Conservation (phyloP, 768 basidiomycete species). For the Suillus clintonianus region DNA sequence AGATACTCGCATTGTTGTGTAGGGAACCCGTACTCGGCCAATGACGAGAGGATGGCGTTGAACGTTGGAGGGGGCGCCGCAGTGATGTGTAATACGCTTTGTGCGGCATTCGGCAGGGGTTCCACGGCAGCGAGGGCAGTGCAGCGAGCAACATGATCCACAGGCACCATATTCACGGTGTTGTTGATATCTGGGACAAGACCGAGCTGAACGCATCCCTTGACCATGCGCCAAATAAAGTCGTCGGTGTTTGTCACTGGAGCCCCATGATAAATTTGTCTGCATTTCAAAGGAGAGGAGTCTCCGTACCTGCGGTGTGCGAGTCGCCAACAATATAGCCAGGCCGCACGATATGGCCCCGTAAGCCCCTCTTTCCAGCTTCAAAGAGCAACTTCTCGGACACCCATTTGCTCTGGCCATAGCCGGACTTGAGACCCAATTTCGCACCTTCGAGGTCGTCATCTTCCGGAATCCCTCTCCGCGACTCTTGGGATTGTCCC, state of each 20-base stretch:
- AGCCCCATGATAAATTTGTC: constrained; percentile 6
- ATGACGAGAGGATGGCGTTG: constrained; percentile 78
- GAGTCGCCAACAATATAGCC: constrained; percentile 98
- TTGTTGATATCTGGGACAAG: constrained; percentile 97
- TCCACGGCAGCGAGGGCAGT: constrained; percentile 72
- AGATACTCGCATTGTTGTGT: constrained; percentile 85
- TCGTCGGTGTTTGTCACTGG: constrained; percentile 98
- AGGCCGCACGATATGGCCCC: constrained; percentile 86
- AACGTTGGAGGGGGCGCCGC: constrained; percentile 87
- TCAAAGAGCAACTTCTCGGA: constrained; percentile 93
- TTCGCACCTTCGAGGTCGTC: constrained; percentile 90
- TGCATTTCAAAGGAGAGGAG: neutral
- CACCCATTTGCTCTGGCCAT: constrained; percentile 99
- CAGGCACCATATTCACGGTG: constrained; percentile 97
- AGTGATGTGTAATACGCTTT: constrained; percentile 80
- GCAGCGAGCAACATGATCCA: constrained; percentile 91
- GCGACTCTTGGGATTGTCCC: constrained; percentile 38
- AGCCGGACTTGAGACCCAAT: constrained; percentile 78
- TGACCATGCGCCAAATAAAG: constrained; percentile 97
- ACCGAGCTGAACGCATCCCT: constrained; percentile 98
- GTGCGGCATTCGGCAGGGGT: constrained; percentile 46
- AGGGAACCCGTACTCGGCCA: constrained; percentile 78
- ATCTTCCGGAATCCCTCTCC: constrained; percentile 77
- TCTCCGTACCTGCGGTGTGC: constrained; percentile 68
- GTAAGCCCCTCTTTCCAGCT: constrained; percentile 83